Percentiles rank a stretch among this genome's conserved stretches.
Conservation (phyloP, 2,329 filamentous ascomycete genomes). For the Claviceps africana region DNA sequence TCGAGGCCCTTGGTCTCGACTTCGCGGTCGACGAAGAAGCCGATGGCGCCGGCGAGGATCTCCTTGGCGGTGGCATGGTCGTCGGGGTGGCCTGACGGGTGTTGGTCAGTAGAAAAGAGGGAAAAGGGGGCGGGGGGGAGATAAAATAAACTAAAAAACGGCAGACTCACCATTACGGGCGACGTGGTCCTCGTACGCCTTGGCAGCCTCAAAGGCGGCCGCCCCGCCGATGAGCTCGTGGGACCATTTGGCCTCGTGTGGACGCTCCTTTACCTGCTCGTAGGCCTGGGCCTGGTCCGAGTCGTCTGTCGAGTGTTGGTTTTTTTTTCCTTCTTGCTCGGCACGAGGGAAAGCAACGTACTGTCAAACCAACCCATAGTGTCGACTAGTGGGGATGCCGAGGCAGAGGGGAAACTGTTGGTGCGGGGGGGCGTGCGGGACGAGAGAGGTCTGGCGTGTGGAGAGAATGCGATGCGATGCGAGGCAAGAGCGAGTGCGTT, state of each 20-base stretch:
- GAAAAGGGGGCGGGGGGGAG: too few relatives aligned
- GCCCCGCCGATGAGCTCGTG: slow-evolving; percentile 19
- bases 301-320: slow-evolving; percentile 8
- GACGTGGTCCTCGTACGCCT: slow-evolving; percentile 17
- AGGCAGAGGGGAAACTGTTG: too few relatives aligned
- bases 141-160: too few relatives aligned
- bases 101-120: too few relatives aligned
- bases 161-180: slow-evolving; percentile 12
- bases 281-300: slow-evolving; percentile 13
- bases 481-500: too few relatives aligned
- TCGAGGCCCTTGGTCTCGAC: slow-evolving; percentile 18
- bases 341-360: too few relatives aligned
- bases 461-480: too few relatives aligned
- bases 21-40: slow-evolving; percentile 19
- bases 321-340: too few relatives aligned
- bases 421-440: too few relatives aligned
- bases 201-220: slow-evolving; percentile 18
- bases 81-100: slow-evolving; percentile 15
- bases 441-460: too few relatives aligned
- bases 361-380: slow-evolving; percentile 13
- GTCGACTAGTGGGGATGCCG: too few relatives aligned
- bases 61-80: slow-evolving; percentile 18
- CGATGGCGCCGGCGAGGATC: slow-evolving; percentile 15
- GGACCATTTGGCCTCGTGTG: slow-evolving; percentile 18
- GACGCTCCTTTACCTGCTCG: slow-evolving; percentile 12